These are phyloP conservation scores for Boletus coccyginus DNA, from an alignment of 768 basidiomycete species.

Conservation along the genomic window DNA sequence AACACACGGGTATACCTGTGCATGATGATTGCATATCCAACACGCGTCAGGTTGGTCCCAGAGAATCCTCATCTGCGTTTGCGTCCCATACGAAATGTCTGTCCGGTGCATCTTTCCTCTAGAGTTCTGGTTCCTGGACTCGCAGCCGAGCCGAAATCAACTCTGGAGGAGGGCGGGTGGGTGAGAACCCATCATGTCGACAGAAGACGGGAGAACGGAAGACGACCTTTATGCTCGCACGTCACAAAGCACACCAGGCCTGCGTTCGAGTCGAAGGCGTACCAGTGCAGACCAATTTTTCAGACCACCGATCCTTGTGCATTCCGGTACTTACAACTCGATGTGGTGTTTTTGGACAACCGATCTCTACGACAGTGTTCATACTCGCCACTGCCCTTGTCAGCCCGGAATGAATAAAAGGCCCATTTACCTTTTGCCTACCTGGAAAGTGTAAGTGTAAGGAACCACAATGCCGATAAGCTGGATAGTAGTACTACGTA, in stretches of 20 bases:
- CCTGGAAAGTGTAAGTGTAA: conserved; percentile 85
- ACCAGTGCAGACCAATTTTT: conserved; percentile 78
- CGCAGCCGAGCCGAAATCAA: conserved; percentile 52
- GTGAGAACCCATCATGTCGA: conserved; percentile 54
- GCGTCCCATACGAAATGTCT: conserved; percentile 67
- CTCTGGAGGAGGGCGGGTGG: conserved; percentile 30
- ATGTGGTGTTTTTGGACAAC: conserved; percentile 65
- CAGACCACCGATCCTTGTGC: conserved; percentile 62
- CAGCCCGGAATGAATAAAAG: not conserved
- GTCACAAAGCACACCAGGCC: not conserved
- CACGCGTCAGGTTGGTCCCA: too few relatives aligned
- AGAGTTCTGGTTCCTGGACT: conserved; percentile 54
- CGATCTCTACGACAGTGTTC: conserved; percentile 51
- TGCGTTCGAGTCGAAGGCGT: conserved; percentile 1
- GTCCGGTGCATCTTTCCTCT: conserved; percentile 56
- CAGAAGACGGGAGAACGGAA: conserved; percentile 68
- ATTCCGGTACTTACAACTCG: conserved; percentile 68
- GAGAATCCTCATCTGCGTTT: conserved; percentile 56
- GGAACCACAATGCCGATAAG: conserved; percentile 69
- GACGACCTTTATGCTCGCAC: conserved; percentile 63
- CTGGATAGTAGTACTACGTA: conserved; percentile 4
- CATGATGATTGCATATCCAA: too few relatives aligned
- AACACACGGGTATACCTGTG: too few relatives aligned
- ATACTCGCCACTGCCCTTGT: conserved; percentile 49
- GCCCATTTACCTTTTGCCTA: conserved; percentile 29